Base-by-base conservation (phyloP, 2,329 filamentous ascomycete genomes). In the Talaromyces islandicus region DNA sequence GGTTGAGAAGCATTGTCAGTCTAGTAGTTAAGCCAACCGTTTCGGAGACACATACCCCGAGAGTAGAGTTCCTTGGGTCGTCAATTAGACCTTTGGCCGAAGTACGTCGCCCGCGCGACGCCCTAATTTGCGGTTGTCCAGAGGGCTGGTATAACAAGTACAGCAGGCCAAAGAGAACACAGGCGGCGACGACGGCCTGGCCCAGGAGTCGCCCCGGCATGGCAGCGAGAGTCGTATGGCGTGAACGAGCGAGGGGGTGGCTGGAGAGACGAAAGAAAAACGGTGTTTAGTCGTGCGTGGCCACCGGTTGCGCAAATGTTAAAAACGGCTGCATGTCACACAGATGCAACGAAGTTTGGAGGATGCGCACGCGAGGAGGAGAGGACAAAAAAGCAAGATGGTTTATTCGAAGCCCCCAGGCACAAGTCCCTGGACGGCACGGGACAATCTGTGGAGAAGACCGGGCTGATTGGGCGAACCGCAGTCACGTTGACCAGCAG, bases 101-200 rank as follows among this genome's bases (percentile, higher is more conserved):
- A 17, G 41, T 32, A 27, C 35, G 55, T 19, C 50, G 30, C 43
- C 50, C 54, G 30, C 55, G 29, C 30, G 51, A 29, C 10, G n/a
- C 38, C 25, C 11, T 56, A 21, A 30, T 46, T 24, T 46, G 43
- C 19, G 56, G 51, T 30, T 61, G 51, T 52, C 54, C 59, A 35
- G 52, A 61, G 29, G 59, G 59, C 41, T 61, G 59, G 41, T 55
- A 58, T 11, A 61, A 46, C n/a, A 58, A 57, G 21, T 51, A 61
- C 51, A 61, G 27, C 38, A 61, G 46, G 48, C 51, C 51, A 46
- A 61, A 51, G 10, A 61, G 38, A 17, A 61, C 30, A 52, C 56
- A 61, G 55, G 55, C 51, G 52, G 50, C 51, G 35, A 61, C n/a
- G 17, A 61, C 29, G 43, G 59, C 53, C 21, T 61, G 59, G 59